phyloP scores from a whole-genome alignment of 129 eudicot species.

The Flaveria robusta region DNA sequence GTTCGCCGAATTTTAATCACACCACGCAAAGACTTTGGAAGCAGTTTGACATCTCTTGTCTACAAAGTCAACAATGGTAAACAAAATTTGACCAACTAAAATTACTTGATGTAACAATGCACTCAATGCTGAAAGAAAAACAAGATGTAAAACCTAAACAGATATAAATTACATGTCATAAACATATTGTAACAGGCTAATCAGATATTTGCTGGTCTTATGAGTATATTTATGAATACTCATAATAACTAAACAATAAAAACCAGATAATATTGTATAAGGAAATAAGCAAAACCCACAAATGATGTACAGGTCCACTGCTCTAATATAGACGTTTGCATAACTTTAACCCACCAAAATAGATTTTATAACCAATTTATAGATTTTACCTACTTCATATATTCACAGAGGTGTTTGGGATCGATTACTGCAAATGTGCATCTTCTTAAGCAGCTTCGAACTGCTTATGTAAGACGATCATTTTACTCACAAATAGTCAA shows the following conservation, averaged over 20 bases:
- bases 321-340: not conserved
- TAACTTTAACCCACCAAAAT: not conserved
- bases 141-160: not conserved
- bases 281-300: not conserved
- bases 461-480: too few relatives aligned
- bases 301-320: not conserved
- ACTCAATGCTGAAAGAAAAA: not conserved
- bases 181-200: not conserved
- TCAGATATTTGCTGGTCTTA: not conserved
- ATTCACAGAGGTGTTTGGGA: not conserved
- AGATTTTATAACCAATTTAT: not conserved
- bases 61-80: slow-evolving; percentile 28
- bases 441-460: not conserved
- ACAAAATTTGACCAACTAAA: not conserved
- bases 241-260: not conserved
- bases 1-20: slow-evolving; percentile 62
- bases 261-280: not conserved
- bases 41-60: slow-evolving; percentile 74
- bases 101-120: not conserved
- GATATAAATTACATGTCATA: not conserved
- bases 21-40: slow-evolving; percentile 64
- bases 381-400: not conserved
- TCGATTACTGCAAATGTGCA: not conserved
- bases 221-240: not conserved
- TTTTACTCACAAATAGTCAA: not conserved